Evolutionary conservation across 176 grass and related monocot genomes (phyloP).

Genomic region (Raddia distichophylla): DNA sequence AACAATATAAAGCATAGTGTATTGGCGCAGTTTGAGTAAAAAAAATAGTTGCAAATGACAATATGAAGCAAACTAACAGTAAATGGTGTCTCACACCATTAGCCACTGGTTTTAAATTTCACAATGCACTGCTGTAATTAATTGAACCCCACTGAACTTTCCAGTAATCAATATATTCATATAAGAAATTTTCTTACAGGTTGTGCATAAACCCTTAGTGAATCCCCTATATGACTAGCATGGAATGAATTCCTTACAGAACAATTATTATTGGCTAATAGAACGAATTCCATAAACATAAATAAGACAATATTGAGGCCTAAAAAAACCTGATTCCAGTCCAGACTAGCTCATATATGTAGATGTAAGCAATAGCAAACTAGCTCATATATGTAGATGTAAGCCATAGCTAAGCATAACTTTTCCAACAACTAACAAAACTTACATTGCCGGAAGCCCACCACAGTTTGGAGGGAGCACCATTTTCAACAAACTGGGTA

Average conservation of each 20-base stretch:
- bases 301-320: not conserved
- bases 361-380: not conserved
- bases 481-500: conserved; percentile 87
- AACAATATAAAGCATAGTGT: conserved; percentile 25
- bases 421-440: conserved; percentile 42
- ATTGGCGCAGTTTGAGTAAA: conserved; percentile 34
- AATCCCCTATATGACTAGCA: not conserved
- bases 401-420: not conserved
- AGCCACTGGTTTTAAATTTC: not conserved
- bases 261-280: not conserved
- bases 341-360: not conserved
- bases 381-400: not conserved
- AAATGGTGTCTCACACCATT: not conserved
- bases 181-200: not conserved
- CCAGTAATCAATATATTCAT: conserved; percentile 1
- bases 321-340: not conserved
- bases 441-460: conserved; percentile 87
- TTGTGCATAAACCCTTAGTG: not conserved
- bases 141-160: conserved; percentile 20
- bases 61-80: not conserved
- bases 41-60: conserved; percentile 12
- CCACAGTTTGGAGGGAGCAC: conserved; percentile 81
- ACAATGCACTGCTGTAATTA: not conserved
- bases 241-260: not conserved
- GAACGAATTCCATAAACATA: conserved; percentile 17